Conservation (phyloP, 305 asterid genomes). For the Caryopteris hybrid region DNA sequence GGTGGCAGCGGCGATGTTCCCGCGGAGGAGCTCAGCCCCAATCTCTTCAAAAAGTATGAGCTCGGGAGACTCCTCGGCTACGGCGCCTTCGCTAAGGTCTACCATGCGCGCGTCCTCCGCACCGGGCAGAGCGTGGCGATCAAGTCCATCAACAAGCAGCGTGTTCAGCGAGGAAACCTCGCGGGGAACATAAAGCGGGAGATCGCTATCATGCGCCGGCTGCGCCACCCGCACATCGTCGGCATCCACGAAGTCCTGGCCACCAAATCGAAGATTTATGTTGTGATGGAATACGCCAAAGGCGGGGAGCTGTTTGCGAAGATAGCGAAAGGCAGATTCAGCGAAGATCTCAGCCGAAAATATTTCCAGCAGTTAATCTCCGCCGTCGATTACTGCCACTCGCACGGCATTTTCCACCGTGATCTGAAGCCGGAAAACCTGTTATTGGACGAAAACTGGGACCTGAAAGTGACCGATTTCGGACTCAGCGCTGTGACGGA, state of each 20-base stretch:
- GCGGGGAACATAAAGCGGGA: conserved; percentile 43
- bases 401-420: conserved; percentile 63
- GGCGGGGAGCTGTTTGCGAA: conserved; percentile 64
- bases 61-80: conserved; percentile 57
- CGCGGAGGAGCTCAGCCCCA: conserved; percentile 19
- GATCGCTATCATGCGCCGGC: conserved; percentile 56
- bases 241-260: conserved; percentile 61
- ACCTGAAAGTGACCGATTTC: conserved; percentile 59
- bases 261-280: conserved; percentile 49
- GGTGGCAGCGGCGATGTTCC: not conserved
- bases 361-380: conserved; percentile 67
- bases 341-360: conserved; percentile 60
- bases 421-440: conserved; percentile 68
- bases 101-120: conserved; percentile 46
- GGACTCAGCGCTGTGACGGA: conserved; percentile 62
- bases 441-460: conserved; percentile 61
- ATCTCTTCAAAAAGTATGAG: conserved; percentile 48
- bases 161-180: conserved; percentile 34
- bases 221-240: conserved; percentile 67
- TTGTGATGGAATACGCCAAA: conserved; percentile 60
- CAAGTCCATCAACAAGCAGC: conserved; percentile 51
- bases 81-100: conserved; percentile 75
- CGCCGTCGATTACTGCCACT: conserved; percentile 63
- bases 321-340: conserved; percentile 48
- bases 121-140: conserved; percentile 62